Base-by-base conservation (phyloP, 192 early-diverging fungal genomes). In the Podochytrium sp. region DNA sequence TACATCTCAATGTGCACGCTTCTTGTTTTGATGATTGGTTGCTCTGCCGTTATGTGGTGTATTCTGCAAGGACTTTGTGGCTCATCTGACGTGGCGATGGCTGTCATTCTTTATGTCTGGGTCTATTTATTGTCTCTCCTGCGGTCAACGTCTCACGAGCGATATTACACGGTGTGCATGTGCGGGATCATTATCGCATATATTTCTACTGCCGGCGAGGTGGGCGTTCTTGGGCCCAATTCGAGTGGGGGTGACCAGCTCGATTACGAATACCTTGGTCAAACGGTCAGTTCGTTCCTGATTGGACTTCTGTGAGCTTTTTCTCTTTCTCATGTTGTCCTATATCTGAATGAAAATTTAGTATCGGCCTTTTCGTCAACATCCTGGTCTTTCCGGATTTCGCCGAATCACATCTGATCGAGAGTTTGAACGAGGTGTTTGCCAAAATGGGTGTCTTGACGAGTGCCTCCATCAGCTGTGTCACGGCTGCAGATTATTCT, bases 111-210 rank as follows among this genome's bases (percentile, higher is more conserved):
- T 6, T 76, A 59, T 50, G 2, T 76, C 3, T 18, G 59, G 2
- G 75, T 76, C 5, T 70, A 76, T 39, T 7, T 52, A 25, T 55
- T 55, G 30, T 68, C 75, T 3, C 7, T 70, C 16, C 49, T 76
- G 75, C 65, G 75, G 0, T 51, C 75, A 3, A 38, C 60, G 38
- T 41, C 76, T 2, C 75, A 59, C 14, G 47, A 51, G 18, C 53
- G 58, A n/a, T 76, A 39, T 47, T 76, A 70, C 27, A 40, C 60
- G n/a, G n/a, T n/a, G n/a, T n/a, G n/a, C n/a, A n/a, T 23, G 18
- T 39, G 20, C 47, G 35, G 6, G 7, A 37, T 39, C 2, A 10
- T n/a, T n/a, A n/a, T n/a, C n/a, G n/a, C 34, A 57, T 76, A 32
- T 65, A 76, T 42, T 30, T 3, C 2, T 16, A 33, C 18, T 76